phyloP scores from a whole-genome alignment of 148 eudicot species.

The Amaranthus cruentus region DNA sequence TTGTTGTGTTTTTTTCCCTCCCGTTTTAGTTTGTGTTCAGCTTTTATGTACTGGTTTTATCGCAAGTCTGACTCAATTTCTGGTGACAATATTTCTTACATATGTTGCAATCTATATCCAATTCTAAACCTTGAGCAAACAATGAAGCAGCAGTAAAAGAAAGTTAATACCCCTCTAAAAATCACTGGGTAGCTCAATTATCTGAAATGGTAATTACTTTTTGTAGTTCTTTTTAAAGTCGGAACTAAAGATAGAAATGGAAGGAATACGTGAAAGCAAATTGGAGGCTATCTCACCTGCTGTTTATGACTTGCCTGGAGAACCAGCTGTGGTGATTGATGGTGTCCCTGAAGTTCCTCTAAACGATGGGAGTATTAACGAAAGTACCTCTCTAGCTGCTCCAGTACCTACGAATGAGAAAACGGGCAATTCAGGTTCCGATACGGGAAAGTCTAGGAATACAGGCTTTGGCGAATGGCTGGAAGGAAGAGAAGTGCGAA shows the following conservation, averaged over 20 bases:
- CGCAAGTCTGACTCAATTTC: neutral
- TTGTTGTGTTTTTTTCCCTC: neutral
- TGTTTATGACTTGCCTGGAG: conserved; percentile 59
- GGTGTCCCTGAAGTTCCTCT: conserved; percentile 55
- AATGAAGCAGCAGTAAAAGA: neutral
- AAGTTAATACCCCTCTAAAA: neutral
- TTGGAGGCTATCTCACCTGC: conserved; percentile 26
- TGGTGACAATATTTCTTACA: neutral
- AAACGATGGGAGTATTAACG: conserved; percentile 11
- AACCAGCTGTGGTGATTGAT: conserved; percentile 69
- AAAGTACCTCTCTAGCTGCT: neutral
- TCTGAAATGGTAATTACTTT: neutral
- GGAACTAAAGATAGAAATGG: conserved; percentile 25
- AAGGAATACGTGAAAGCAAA: conserved; percentile 25
- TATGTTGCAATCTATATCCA: neutral
- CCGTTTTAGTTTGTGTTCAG: neutral
- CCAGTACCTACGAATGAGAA: neutral
- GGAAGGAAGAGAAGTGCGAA: conserved; percentile 62
- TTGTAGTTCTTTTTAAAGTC: neutral
- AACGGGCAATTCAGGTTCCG: conserved; percentile 17
- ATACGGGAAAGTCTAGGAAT: conserved; percentile 20
- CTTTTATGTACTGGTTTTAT: neutral
- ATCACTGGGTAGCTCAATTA: neutral
- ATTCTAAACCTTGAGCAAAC: neutral
- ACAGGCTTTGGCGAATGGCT: conserved; percentile 65